Evolutionary conservation across 768 basidiomycete species (phyloP), one percentile per base, ranked within the genome.

Genomic region (Termitomyces sp.): DNA sequence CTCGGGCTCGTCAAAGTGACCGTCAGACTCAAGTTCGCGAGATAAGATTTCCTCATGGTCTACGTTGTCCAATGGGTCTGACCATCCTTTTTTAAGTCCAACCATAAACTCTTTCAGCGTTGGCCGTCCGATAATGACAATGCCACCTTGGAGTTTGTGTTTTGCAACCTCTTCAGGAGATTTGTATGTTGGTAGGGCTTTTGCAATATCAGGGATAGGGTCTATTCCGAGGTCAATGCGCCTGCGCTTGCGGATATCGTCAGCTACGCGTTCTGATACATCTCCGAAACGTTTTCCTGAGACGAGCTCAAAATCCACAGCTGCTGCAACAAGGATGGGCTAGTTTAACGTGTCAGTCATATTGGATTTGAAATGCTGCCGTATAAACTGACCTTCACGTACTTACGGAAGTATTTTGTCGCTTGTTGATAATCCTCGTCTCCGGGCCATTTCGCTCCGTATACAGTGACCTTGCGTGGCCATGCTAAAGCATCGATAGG

Each of bases 91-190:
- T 65, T 80, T 83, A 39, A 98, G 66, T 3, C 96, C 97, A 52
- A 85, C 79, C 83, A 98, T 83, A 68, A 91, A 98, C 73, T 99
- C 97, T 73, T 98, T 99, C 71, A 96, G 80, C 0, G 92, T 89
- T 33, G 90, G 84, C 47, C 97, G 83, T 3, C 97, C 97, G 29
- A 99, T 69, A 53, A 99, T 74, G 53, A 97, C 78, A 38, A 85
- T 78, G 2, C 95, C 96, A 12, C 94, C 94, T n/a, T 85, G 82
- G 9, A 91, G 74, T 57, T 87, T 84, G 18, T 81, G 78, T 54
- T 76, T 69, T 3, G 76, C 79, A 43, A 75, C 75, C 61, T 83
- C 79, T 12, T 78, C 75, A 1, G 73, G 77, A 25, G 83, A 72
- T 45, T 74, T 77, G 56, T 80, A 76, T 23, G 79, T 76, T 15